Conservation (phyloP, 495 filamentous ascomycete species). For the Trichoderma reesei region DNA sequence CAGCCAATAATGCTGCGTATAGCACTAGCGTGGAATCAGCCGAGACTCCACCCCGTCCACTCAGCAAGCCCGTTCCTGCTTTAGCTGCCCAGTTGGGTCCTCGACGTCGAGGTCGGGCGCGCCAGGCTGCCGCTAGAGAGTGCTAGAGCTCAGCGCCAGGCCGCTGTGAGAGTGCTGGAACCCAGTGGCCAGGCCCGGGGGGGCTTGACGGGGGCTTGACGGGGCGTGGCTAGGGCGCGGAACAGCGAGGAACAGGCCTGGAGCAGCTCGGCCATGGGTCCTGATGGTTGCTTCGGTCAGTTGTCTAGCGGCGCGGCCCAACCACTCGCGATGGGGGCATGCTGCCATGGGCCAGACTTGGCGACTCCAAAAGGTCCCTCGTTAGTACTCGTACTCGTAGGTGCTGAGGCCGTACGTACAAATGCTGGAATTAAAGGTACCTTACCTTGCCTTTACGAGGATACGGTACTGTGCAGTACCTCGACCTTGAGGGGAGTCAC, state of each 20-base stretch:
- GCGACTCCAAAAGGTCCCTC: slow-evolving; percentile 1
- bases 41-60: slow-evolving; percentile 2
- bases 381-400: not conserved
- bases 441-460: no score
- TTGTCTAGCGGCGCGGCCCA: slow-evolving; percentile 1
- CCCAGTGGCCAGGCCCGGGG: not conserved
- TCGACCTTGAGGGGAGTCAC: no score
- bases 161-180: no score
- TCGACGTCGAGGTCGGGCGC: not conserved
- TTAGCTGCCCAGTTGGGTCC: slow-evolving; percentile 7
- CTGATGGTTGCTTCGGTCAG: no score
- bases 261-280: not conserved
- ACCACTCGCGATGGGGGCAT: not conserved
- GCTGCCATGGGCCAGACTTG: not conserved
- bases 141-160: not conserved
- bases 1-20: not conserved
- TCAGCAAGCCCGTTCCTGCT: slow-evolving; percentile 6
- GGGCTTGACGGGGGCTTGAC: not conserved
- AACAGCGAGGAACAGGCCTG: not conserved
- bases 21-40: not conserved
- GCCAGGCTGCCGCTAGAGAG: not conserved
- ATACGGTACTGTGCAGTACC: no score
- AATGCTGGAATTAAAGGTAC: no score
- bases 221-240: not conserved
- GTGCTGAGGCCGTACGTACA: no score